Evolutionary conservation across 768 basidiomycete species (phyloP).

Genomic region (Leccinum boreale): DNA sequence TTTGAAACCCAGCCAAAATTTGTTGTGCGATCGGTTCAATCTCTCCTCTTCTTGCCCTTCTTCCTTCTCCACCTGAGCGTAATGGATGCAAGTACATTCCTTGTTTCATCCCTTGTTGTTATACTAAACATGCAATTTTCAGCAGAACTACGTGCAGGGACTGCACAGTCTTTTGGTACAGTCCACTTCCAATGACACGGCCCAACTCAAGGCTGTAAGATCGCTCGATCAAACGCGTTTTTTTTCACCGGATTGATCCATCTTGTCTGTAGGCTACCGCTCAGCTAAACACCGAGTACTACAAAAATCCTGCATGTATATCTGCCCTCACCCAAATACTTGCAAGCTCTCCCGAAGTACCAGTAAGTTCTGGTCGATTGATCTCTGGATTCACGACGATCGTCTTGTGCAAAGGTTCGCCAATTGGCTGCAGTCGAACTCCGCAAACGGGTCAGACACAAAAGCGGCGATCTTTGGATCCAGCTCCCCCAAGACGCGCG

Average conservation of each 20-base stretch:
- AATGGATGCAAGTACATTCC: conserved; percentile 30
- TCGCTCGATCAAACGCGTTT: conserved; percentile 25
- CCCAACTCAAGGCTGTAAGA: conserved; percentile 83
- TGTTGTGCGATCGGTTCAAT: conserved; percentile 27
- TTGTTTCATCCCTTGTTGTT: not conserved
- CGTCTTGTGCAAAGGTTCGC: conserved; percentile 59
- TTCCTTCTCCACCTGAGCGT: conserved; percentile 14
- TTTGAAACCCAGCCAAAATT: conserved; percentile 60
- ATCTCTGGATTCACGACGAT: conserved; percentile 9
- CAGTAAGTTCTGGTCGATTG: conserved; percentile 51
- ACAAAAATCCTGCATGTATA: conserved; percentile 88
- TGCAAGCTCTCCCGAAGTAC: conserved; percentile 76
- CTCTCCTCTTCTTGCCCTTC: conserved; percentile 29
- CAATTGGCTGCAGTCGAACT: conserved; percentile 97
- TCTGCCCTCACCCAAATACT: conserved; percentile 86
- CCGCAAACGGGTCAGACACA: conserved; percentile 83
- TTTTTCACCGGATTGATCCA: conserved; percentile 11
- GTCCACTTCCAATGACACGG: conserved; percentile 80
- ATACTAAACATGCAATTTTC: conserved; percentile 7
- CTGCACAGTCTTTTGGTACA: conserved; percentile 85
- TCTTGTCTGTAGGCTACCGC: conserved; percentile 70
- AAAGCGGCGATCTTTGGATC: conserved; percentile 82
- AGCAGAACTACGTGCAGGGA: conserved; percentile 75
- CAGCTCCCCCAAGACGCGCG: conserved; percentile 64
- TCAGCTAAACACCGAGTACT: conserved; percentile 87